Conservation (phyloP, 2,329 filamentous ascomycete genomes). For the Pyricularia grisea region DNA sequence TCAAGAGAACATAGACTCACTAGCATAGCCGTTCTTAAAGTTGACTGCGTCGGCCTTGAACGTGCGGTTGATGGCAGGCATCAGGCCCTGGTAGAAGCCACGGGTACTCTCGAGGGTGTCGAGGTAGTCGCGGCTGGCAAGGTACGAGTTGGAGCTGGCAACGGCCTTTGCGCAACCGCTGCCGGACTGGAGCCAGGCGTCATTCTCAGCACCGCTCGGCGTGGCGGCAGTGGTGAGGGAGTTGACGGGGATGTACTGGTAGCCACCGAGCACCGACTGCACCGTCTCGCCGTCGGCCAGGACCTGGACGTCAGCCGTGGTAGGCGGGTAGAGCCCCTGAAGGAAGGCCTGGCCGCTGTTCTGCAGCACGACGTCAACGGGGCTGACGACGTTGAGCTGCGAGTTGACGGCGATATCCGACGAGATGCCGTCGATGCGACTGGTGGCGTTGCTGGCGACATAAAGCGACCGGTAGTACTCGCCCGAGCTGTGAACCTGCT, state of each 20-base stretch:
- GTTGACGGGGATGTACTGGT: conserved; percentile 74
- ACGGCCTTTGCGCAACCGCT: conserved; percentile 47
- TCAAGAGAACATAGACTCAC: conserved; percentile 27
- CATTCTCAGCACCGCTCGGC: conserved; percentile 43
- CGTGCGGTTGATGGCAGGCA: conserved; percentile 45
- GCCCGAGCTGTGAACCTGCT: conserved; percentile 64
- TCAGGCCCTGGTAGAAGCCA: conserved; percentile 47
- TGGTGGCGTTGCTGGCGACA: conserved; percentile 48
- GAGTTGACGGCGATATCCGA: conserved; percentile 54
- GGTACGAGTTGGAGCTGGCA: conserved; percentile 45
- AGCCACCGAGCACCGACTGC: conserved; percentile 63
- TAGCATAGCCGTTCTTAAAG: conserved; percentile 53
- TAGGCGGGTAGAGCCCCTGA: conserved; percentile 80
- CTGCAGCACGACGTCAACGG: conserved; percentile 68
- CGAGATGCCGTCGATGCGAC: conserved; percentile 58
- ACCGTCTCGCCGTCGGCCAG: conserved; percentile 63
- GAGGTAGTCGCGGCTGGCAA: conserved; percentile 36
- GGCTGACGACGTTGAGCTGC: conserved; percentile 65
- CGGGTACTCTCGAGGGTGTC: conserved; percentile 38
- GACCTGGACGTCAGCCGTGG: conserved; percentile 46
- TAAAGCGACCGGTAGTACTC: conserved; percentile 70
- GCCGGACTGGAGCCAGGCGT: conserved; percentile 48
- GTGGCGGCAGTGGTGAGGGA: conserved; percentile 45
- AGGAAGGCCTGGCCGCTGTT: conserved; percentile 72
- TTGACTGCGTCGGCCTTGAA: conserved; percentile 33